A percentile compares a stretch with the other conserved stretches of the same genome.
Evolutionary conservation across 2,329 filamentous ascomycete genomes (phyloP).

Genomic region (Xylaria sp.): DNA sequence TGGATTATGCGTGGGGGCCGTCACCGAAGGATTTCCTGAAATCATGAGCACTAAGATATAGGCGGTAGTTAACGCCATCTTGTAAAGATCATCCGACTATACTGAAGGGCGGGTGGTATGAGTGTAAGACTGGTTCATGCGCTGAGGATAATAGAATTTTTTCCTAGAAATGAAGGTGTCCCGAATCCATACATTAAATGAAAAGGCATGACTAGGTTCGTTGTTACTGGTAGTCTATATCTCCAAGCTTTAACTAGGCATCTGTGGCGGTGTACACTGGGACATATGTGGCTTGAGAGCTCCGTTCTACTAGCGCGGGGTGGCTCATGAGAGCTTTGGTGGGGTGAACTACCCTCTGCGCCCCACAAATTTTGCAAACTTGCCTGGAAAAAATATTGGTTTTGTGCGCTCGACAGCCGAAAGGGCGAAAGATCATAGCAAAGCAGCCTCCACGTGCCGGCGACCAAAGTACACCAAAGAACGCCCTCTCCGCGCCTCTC

Average conservation of each 20-base stretch:
- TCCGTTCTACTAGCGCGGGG: no score
- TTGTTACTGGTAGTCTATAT: no score
- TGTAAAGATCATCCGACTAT: not conserved
- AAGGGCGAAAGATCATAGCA: slow-evolving; percentile 16
- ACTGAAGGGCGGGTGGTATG: not conserved
- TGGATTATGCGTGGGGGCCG: slow-evolving; percentile 1
- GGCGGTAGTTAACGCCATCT: not conserved
- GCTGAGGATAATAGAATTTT: not conserved
- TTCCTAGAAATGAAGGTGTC: no score
- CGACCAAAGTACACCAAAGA: slow-evolving; percentile 11
- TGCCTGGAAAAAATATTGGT: slow-evolving; percentile 20
- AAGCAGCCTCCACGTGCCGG: slow-evolving; percentile 14
- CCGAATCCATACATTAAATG: no score
- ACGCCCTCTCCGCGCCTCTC: slow-evolving; percentile 19
- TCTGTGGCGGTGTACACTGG: no score
- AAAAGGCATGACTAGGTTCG: not conserved
- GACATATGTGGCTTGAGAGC: not conserved
- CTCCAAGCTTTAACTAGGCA: no score
- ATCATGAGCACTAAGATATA: not conserved
- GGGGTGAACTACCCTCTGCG: slow-evolving; percentile 1
- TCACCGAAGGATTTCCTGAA: not conserved
- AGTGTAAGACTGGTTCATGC: not conserved
- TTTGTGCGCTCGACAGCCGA: slow-evolving; percentile 31
- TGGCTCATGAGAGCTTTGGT: not conserved
- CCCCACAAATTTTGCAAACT: slow-evolving; percentile 29